Percentiles rank a stretch among this genome's conserved stretches.
Conservation (phyloP, 1,284 basidiomycete species). For the Pseudozyma pruni region DNA sequence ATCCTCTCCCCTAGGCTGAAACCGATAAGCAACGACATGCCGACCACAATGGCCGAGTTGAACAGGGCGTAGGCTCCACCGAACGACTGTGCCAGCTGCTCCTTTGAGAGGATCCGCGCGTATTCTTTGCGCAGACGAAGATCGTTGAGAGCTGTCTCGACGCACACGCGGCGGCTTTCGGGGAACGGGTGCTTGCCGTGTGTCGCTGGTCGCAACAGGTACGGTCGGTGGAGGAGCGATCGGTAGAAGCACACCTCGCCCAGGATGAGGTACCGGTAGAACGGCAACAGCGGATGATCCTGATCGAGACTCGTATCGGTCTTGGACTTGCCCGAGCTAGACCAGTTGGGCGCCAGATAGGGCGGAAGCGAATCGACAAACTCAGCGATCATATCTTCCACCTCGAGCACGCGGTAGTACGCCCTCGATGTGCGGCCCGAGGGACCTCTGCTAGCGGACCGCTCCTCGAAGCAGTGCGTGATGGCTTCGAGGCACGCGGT, state of each 20-base stretch:
- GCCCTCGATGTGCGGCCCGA: constrained; percentile 35
- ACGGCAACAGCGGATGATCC: constrained; percentile 45
- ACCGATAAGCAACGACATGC: constrained; percentile 44
- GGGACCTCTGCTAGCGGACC: constrained; percentile 26
- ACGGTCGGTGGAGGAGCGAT: constrained; percentile 47
- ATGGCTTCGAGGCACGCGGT: constrained; percentile 44
- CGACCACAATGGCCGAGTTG: constrained; percentile 52
- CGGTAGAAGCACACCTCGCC: constrained; percentile 49
- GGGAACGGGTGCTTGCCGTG: constrained; percentile 52
- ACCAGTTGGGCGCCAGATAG: constrained; percentile 41
- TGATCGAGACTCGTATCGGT: constrained; percentile 45
- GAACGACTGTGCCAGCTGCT: constrained; percentile 43
- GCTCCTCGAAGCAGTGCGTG: constrained; percentile 48
- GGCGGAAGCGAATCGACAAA: constrained; percentile 49
- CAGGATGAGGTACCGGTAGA: constrained; percentile 46
- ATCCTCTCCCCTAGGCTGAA: constrained; percentile 43
- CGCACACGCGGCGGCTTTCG: constrained; percentile 35
- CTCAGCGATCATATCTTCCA: constrained; percentile 49
- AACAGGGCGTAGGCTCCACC: constrained; percentile 50
- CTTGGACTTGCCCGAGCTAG: constrained; percentile 29
- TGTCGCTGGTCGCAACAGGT: constrained; percentile 32
- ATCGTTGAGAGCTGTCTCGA: constrained; percentile 50
- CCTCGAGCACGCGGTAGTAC: constrained; percentile 44
- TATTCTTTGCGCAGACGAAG: constrained; percentile 42
- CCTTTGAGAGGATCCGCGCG: constrained; percentile 27